These are phyloP conservation scores for Neurospora sp. DNA, from an alignment of 495 filamentous ascomycete genomes.

Conservation along the genomic window DNA sequence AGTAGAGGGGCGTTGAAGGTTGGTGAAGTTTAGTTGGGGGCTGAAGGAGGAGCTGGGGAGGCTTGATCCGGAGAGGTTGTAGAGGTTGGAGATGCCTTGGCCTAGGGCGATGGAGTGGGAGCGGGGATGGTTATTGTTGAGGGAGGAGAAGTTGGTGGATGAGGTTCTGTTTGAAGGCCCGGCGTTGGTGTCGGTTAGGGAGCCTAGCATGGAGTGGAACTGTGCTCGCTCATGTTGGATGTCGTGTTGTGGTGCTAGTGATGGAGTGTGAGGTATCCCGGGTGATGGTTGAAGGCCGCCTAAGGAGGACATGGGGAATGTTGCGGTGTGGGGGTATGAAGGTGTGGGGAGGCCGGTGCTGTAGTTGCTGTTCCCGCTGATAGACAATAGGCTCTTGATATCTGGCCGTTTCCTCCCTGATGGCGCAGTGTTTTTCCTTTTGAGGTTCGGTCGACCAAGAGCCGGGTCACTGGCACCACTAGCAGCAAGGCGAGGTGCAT, in stretches of 20 bases:
- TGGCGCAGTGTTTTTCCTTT: constrained; percentile 29
- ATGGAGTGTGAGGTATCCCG: constrained; percentile 22
- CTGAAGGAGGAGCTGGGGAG: constrained; percentile 9
- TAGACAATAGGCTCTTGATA: constrained; percentile 15
- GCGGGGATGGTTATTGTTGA: constrained; percentile 3
- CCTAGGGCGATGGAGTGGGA: not conserved
- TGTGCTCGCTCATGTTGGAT: constrained; percentile 3
- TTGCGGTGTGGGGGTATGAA: constrained; percentile 18
- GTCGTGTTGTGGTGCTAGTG: constrained; percentile 14
- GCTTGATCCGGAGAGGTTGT: constrained; percentile 5
- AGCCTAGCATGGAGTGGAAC: constrained; percentile 10
- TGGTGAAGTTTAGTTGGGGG: constrained; percentile 16
- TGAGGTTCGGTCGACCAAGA: constrained; percentile 26
- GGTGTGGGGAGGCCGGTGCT: constrained; percentile 21
- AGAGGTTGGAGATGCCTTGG: constrained; percentile 3
- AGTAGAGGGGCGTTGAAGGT: constrained; percentile 10
- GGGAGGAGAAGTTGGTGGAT: constrained; percentile 12
- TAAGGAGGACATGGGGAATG: constrained; percentile 21
- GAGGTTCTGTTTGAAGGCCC: not conserved
- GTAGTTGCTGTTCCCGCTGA: constrained; percentile 14
- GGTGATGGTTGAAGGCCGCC: constrained; percentile 16
- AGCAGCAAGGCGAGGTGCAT: constrained; percentile 23
- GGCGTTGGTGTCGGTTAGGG: constrained; percentile 11
- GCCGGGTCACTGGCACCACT: not conserved
- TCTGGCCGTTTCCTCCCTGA: constrained; percentile 26